phyloP scores from a whole-genome alignment of 345 rosid species.

The Syzygium grande region DNA sequence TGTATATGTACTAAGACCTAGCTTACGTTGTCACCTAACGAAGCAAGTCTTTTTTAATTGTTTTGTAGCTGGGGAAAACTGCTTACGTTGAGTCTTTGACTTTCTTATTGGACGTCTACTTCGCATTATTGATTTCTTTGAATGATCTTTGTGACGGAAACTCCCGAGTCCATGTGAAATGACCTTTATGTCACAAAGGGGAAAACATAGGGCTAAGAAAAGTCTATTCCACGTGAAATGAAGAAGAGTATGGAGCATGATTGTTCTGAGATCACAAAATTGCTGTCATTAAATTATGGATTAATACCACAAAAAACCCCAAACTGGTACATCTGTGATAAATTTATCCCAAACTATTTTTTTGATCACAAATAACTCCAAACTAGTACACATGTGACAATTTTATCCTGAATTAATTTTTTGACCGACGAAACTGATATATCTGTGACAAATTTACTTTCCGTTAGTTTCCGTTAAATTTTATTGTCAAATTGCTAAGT shows the following conservation, averaged over 20 bases:
- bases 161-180: not conserved
- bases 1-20: not conserved
- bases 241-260: not conserved
- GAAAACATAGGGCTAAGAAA: not conserved
- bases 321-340: too few species aligned
- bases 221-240: not conserved
- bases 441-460: too few species aligned
- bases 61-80: not conserved
- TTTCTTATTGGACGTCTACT: not conserved
- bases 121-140: not conserved
- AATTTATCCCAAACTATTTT: too few species aligned
- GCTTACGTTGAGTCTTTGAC: not conserved
- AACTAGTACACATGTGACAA: too few species aligned
- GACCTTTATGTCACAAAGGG: not conserved
- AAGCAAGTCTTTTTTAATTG: not conserved
- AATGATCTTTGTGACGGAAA: not conserved
- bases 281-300: not conserved
- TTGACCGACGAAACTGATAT: too few species aligned
- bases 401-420: too few species aligned
- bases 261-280: not conserved
- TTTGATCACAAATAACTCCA: too few species aligned
- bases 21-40: not conserved
- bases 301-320: too few species aligned
- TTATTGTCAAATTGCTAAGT: too few species aligned
- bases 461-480: too few species aligned